phyloP scores from a whole-genome alignment of 345 rosid genomes.

The Murraya koenigii region DNA sequence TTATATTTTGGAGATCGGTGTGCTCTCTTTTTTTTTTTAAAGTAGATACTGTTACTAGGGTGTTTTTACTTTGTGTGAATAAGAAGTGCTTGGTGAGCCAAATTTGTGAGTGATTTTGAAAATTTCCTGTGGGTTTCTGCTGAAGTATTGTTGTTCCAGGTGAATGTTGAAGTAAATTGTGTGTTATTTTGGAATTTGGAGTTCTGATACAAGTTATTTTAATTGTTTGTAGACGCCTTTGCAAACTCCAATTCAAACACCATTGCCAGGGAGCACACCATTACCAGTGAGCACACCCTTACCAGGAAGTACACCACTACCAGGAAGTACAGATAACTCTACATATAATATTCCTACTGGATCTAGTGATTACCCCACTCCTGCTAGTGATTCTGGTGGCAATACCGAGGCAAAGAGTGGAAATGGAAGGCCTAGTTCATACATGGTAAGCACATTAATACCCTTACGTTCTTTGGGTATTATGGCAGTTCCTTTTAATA shows the following conservation, averaged over 20 bases:
- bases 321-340: constrained; percentile 68
- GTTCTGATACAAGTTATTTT: constrained; percentile 13
- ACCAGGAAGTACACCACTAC: constrained; percentile 41
- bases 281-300: constrained; percentile 67
- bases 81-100: background rate
- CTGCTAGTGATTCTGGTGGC: constrained; percentile 58
- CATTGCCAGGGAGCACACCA: constrained; percentile 50
- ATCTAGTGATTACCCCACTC: constrained; percentile 80
- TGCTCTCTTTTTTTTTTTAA: background rate
- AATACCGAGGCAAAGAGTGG: constrained; percentile 60
- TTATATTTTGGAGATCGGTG: background rate
- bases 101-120: background rate
- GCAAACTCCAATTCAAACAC: constrained; percentile 84
- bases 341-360: constrained; percentile 92
- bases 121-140: background rate
- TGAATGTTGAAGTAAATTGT: constrained; percentile 6
- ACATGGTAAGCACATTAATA: constrained; percentile 53
- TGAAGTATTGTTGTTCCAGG: background rate
- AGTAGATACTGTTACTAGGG: background rate
- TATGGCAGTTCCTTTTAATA: background rate
- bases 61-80: background rate
- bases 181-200: constrained; percentile 7
- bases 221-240: constrained; percentile 63
- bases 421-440: constrained; percentile 83
- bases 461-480: background rate